These are phyloP conservation scores for Triadica sebifera DNA, from an alignment of 345 rosid genomes.

Conservation along the genomic window DNA sequence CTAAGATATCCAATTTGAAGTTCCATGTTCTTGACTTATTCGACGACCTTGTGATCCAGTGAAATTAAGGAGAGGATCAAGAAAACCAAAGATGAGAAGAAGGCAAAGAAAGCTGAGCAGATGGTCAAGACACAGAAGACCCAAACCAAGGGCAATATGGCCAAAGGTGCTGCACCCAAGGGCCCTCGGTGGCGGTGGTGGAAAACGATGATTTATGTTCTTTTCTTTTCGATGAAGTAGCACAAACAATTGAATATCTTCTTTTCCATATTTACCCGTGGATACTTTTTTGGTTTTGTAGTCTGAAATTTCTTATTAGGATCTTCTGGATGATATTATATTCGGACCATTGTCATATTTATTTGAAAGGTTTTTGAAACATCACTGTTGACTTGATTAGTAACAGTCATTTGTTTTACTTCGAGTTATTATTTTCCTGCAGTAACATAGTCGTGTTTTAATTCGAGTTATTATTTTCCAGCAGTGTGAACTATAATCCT, in stretches of 20 bases:
- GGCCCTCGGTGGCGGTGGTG: slow-evolving; percentile 84
- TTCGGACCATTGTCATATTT: background rate
- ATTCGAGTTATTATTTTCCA: background rate
- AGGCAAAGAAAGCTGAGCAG: slow-evolving; percentile 73
- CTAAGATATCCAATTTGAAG: background rate
- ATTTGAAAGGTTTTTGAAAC: background rate
- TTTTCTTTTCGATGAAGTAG: too few species aligned
- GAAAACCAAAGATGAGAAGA: slow-evolving; percentile 83
- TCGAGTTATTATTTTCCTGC: background rate
- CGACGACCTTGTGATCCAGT: slow-evolving; percentile 25
- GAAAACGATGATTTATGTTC: slow-evolving; percentile 47
- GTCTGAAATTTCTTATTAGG: background rate
- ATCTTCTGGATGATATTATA: background rate
- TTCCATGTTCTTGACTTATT: background rate
- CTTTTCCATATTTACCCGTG: background rate
- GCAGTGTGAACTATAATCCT: background rate
- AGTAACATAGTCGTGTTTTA: background rate
- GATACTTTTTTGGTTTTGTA: background rate
- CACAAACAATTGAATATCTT: background rate
- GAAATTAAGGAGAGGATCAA: slow-evolving; percentile 82
- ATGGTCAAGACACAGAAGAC: slow-evolving; percentile 57
- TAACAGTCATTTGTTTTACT: background rate
- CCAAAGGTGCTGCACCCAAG: slow-evolving; percentile 52
- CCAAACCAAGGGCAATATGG: slow-evolving; percentile 39
- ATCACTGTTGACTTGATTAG: background rate